Percentiles rank a stretch among this genome's conserved stretches.
Evolutionary conservation across 2,329 filamentous ascomycete genomes (phyloP).

Genomic region (Colletotrichum tabaci): DNA sequence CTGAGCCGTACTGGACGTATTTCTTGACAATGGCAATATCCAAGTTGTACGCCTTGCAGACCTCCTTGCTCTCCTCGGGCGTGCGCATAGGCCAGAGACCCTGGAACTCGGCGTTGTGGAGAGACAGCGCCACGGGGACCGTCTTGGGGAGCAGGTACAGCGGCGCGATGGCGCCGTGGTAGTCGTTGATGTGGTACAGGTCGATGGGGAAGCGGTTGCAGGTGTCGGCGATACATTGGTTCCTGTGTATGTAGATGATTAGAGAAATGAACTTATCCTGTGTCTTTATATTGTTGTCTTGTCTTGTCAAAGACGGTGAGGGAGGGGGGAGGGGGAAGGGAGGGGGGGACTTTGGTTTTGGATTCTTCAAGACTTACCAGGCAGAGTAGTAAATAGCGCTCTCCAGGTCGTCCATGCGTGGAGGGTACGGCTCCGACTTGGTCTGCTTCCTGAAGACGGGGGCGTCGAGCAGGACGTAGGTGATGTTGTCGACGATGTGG

Average conservation of each 20-base stretch:
- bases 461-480: constrained; percentile 76
- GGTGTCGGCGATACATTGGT: constrained; percentile 76
- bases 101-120: constrained; percentile 80
- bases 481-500: constrained; percentile 75
- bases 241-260: constrained; percentile 48
- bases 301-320: constrained; percentile 5
- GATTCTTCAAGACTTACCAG: constrained; percentile 57
- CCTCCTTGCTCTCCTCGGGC: constrained; percentile 72
- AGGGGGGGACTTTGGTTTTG: too few species aligned
- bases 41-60: constrained; percentile 76
- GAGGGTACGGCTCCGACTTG: constrained; percentile 74
- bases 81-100: constrained; percentile 78
- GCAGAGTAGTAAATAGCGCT: constrained; percentile 79
- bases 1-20: constrained; percentile 77
- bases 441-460: constrained; percentile 77
- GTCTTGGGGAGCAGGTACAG: constrained; percentile 76
- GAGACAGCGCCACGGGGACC: constrained; percentile 73
- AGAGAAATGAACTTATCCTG: too few species aligned
- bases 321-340: accelerated
- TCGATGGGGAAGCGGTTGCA: constrained; percentile 75
- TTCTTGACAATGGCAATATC: constrained; percentile 68
- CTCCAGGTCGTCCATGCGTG: constrained; percentile 79
- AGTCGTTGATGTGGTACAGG: constrained; percentile 77
- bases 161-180: constrained; percentile 75
- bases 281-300: too few species aligned